Conservation (phyloP, 768 basidiomycete genomes). For the Mycena metata region DNA sequence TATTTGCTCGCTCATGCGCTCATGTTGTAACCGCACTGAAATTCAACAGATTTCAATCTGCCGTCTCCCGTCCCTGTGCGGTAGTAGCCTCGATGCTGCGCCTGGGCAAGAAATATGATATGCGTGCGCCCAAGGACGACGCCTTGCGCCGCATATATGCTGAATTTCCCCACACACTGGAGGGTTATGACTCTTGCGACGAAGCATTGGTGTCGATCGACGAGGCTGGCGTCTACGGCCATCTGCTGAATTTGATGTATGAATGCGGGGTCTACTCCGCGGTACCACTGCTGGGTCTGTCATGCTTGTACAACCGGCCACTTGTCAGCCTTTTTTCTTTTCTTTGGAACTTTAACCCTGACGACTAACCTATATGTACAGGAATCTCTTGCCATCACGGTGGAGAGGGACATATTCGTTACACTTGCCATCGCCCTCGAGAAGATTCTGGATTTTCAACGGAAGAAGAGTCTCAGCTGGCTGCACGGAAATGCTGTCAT, state of each 20-base stretch:
- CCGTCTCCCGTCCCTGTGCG: neutral
- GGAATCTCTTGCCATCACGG: neutral
- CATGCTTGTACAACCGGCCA: neutral
- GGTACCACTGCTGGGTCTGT: neutral
- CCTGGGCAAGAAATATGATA: conserved; percentile 31
- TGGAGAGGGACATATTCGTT: neutral
- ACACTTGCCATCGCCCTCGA: conserved; percentile 7
- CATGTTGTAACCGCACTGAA: too few species aligned
- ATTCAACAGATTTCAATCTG: conserved; percentile 8
- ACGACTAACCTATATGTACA: neutral
- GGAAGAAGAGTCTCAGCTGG: neutral
- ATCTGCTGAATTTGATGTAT: conserved; percentile 10
- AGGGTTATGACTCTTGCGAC: neutral
- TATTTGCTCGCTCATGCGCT: neutral
- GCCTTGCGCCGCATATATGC: conserved; percentile 3
- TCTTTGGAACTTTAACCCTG: neutral
- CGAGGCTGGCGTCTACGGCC: neutral
- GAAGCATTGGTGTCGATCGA: neutral
- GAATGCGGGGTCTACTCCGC: conserved; percentile 10
- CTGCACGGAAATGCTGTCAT: neutral
- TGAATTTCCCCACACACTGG: conserved; percentile 15
- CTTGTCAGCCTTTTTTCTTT: neutral
- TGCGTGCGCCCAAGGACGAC: neutral
- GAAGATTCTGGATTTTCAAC: neutral
- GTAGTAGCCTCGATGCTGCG: conserved; percentile 17